Base-by-base conservation (phyloP, 768 basidiomycete species). In the Roridomyces roridus region DNA sequence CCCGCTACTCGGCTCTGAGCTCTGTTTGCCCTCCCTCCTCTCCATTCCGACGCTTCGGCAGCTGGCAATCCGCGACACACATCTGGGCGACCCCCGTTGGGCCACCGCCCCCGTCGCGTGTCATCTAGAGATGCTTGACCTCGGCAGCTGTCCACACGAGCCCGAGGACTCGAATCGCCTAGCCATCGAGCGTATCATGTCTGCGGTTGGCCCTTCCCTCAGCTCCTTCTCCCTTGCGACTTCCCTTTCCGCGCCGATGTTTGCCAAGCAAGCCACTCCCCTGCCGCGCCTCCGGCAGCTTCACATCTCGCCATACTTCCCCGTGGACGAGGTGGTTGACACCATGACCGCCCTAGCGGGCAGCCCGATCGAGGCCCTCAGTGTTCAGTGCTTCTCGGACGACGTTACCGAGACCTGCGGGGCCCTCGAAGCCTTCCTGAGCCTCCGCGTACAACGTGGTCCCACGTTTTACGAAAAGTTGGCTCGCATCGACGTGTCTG, bases 1-100 rank as follows among this genome's bases (percentile, higher is more conserved):
- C 71, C 77, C 81, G 48, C 14, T 75, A 40, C 72, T 86, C 56
- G 86, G 83, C 34, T 70, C 80, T 18, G 80, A 83, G 36, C 84
- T 91, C 46, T 78, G 75, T 18, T 80, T 91, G 2, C 88, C 89
- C 2, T 84, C 82, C 12, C 82, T 91, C 49, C 79, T 91, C 45
- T 80, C 80, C 61, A 78, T 91, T 43, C 80, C 86, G 7, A 76
- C 82, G 41, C 83, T 91, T 35, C 79, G 76, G 25, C 80, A 79
- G 60, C 85, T 91, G 60, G 78, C 78, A 39, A 83, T 91, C 64
- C 81, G 80, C 52, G 88, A 89, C 66, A 89, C 87, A 0, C 89
- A 89, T 71, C 79, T 91, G 52, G 88, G 87, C 15, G 85, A 87
- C 68, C 73, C 74, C 44, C 74, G 73, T 31, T 87, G 85, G 86